Conservation (phyloP, 352 stramenopile genomes). For the Plasmopara muralis region DNA sequence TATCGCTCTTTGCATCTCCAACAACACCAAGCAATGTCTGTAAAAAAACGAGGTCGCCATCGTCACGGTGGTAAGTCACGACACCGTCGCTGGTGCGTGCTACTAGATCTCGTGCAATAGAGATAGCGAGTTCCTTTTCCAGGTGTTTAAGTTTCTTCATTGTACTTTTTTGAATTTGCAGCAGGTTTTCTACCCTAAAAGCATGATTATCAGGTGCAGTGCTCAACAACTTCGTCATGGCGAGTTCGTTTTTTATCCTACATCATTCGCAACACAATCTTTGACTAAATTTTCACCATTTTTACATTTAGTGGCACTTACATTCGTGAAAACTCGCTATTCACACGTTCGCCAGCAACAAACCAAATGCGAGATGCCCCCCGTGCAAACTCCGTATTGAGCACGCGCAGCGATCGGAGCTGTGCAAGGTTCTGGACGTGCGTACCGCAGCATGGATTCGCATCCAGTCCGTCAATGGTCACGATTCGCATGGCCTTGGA, state of each 20-base stretch:
- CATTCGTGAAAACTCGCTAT: slow-evolving; percentile 72
- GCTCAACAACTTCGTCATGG: slow-evolving; percentile 67
- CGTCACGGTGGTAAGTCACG: slow-evolving; percentile 48
- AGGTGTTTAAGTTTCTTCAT: slow-evolving; percentile 65
- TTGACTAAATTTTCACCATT: no score
- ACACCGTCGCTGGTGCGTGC: slow-evolving; percentile 23
- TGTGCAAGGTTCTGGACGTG: slow-evolving; percentile 72
- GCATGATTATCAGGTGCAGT: slow-evolving; percentile 60
- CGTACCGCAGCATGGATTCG: slow-evolving; percentile 86
- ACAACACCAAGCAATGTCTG: slow-evolving; percentile 46
- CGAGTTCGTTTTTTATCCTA: slow-evolving; percentile 56
- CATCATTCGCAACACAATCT: background rate
- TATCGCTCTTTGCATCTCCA: slow-evolving; percentile 32
- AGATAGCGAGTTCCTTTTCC: slow-evolving; percentile 59
- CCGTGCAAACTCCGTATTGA: slow-evolving; percentile 65
- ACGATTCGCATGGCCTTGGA: slow-evolving; percentile 74
- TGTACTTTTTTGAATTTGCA: slow-evolving; percentile 48
- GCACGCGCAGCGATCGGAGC: slow-evolving; percentile 65
- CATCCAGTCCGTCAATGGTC: slow-evolving; percentile 75
- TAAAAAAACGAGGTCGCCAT: slow-evolving; percentile 65
- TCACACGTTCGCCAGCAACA: slow-evolving; percentile 72
- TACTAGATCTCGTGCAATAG: slow-evolving; percentile 41
- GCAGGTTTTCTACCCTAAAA: slow-evolving; percentile 54
- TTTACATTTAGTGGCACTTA: slow-evolving; percentile 12
- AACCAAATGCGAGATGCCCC: slow-evolving; percentile 76